Evolutionary conservation across 108 stramenopile genomes (phyloP), one percentile per base, ranked within the genome.

Genomic region (Nitzschia palea): DNA sequence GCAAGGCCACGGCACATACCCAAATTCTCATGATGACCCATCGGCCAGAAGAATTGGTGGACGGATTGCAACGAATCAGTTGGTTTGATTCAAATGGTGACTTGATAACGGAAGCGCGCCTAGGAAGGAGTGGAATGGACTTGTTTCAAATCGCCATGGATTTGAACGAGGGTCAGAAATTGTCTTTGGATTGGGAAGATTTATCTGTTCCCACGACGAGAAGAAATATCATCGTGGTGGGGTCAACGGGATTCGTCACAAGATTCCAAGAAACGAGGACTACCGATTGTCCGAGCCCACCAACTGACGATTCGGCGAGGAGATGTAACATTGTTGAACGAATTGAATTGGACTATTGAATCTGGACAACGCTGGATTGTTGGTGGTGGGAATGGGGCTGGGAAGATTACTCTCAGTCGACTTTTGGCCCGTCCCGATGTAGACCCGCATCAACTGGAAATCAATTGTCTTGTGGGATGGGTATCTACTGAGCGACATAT

Each of bases 401-500:
- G 88, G 1, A 89, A 89, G 47, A 72, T 67, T 18, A 87, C 90
- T 4, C 60, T 88, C 15, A 80, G 83, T 61, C 79, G 87, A 26
- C 77, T 88, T n/a, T 47, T 91, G 52, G 55, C 79, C 55, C 28
- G 58, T 60, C 31, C 63, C 12, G 70, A 81, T 29, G 34, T 25
- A 48, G 63, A 65, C 15, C 15, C 35, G 0, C 34, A 27, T 37
- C 10, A 33, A 3, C 34, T 60, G 28, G 12, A 25, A 22, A 65
- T 65, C 27, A 26, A 30, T 36, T 50, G 73, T 50, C 31, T 56
- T 59, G 61, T 93, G 10, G 81, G 86, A 3, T 85, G 83, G 86
- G 86, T 89, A 2, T 89, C 91, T 0, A 93, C 91, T 2, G 91
- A 93, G 64, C 67, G 73, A 22, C 91, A 93, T 65, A 71, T 93